Conservation (phyloP, 2,329 filamentous ascomycete genomes). For the Monilinia fructigena region DNA sequence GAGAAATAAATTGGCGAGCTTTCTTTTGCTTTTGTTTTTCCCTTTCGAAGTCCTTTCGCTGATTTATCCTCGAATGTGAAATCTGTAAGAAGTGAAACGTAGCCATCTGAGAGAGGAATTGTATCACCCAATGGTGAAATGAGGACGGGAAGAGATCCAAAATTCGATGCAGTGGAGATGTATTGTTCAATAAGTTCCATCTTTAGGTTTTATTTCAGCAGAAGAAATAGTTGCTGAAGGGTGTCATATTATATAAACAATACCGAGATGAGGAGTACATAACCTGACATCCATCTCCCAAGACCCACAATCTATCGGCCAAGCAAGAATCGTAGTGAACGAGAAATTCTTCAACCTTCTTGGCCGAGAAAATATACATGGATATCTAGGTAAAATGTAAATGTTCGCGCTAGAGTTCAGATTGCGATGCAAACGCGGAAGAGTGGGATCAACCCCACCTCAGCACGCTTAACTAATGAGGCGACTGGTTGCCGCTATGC, state of each 20-base stretch:
- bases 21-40: neutral
- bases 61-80: slow-evolving; percentile 2
- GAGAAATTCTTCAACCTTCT: too few relatives aligned
- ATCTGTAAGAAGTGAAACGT: neutral
- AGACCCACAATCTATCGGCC: neutral
- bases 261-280: too few relatives aligned
- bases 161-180: neutral
- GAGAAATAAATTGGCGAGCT: neutral
- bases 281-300: too few relatives aligned
- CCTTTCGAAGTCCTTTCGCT: neutral
- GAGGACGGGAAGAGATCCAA: neutral
- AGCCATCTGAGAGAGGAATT: neutral
- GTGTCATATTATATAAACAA: too few relatives aligned
- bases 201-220: neutral
- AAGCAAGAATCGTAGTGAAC: neutral
- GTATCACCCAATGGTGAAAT: neutral
- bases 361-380: too few relatives aligned
- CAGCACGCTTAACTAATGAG: too few relatives aligned
- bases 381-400: too few relatives aligned
- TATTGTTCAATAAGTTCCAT: neutral
- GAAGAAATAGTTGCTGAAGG: neutral
- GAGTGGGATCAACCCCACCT: too few relatives aligned
- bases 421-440: too few relatives aligned
- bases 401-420: too few relatives aligned
- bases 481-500: too few relatives aligned